Conservation (phyloP, 805 yeast genomes). For the Pichia thaimueangensis region DNA sequence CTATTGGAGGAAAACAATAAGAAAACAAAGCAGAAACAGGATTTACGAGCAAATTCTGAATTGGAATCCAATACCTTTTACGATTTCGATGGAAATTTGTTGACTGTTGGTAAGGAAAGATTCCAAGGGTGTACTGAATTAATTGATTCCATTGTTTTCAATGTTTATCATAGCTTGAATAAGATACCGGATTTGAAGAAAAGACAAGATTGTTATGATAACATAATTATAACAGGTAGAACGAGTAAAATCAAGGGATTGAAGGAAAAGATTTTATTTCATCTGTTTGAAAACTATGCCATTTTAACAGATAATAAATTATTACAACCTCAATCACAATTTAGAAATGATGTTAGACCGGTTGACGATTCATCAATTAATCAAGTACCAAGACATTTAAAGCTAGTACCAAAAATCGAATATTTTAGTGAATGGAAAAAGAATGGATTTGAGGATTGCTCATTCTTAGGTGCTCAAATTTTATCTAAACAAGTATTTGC, state of each 20-base stretch:
- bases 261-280: constrained; percentile 57
- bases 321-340: constrained; percentile 21
- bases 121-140: constrained; percentile 71
- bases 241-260: constrained; percentile 72
- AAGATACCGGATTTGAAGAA: constrained; percentile 55
- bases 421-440: constrained; percentile 94
- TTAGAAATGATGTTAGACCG: constrained; percentile 26
- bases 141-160: constrained; percentile 46
- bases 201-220: constrained; percentile 81
- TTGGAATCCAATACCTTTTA: constrained; percentile 65
- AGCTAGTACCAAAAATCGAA: constrained; percentile 70
- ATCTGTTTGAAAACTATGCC: constrained; percentile 33
- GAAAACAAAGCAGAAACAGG: constrained; percentile 11
- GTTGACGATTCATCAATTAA: constrained; percentile 26
- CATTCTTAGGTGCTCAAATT: constrained; percentile 82
- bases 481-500: constrained; percentile 78
- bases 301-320: constrained; percentile 18
- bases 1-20: constrained; percentile 25
- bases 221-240: constrained; percentile 73
- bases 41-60: constrained; percentile 49
- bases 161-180: constrained; percentile 46
- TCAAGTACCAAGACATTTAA: constrained; percentile 79
- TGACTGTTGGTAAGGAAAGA: constrained; percentile 83
- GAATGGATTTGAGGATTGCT: constrained; percentile 66
- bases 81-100: constrained; percentile 48